Evolutionary conservation across 805 yeast species (phyloP).

Genomic region (Myxozyma udenii): DNA sequence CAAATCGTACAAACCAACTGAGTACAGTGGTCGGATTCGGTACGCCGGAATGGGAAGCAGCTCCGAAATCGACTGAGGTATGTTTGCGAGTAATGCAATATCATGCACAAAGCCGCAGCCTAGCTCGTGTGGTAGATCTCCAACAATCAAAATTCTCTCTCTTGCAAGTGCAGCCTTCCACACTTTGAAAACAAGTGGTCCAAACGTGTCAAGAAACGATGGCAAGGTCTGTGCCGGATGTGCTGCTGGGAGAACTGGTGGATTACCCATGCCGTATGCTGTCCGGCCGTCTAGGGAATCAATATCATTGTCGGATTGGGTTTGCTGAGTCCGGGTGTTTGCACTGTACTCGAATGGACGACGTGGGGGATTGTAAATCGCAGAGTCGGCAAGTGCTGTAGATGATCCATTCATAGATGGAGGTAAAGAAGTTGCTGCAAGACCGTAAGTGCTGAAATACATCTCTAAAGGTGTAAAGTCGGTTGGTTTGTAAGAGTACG

Average conservation of each 20-base stretch:
- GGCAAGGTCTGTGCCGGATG: conserved; percentile 43
- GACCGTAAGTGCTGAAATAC: conserved; percentile 16
- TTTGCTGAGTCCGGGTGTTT: neutral
- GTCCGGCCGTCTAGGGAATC: conserved; percentile 37
- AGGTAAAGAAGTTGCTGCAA: conserved; percentile 37
- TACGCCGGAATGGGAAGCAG: conserved; percentile 35
- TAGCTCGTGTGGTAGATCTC: conserved; percentile 38
- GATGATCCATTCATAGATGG: conserved; percentile 42
- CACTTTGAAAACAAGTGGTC: conserved; percentile 62
- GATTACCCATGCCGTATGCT: conserved; percentile 37
- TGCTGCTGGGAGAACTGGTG: conserved; percentile 18
- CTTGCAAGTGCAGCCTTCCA: conserved; percentile 64
- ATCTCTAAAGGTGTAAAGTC: conserved; percentile 17
- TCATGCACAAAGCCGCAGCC: conserved; percentile 55
- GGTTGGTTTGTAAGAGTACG: conserved; percentile 10
- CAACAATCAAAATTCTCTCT: conserved; percentile 49
- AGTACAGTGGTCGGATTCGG: conserved; percentile 23
- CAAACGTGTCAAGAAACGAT: conserved; percentile 49
- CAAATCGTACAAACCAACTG: conserved; percentile 23
- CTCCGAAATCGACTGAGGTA: conserved; percentile 55
- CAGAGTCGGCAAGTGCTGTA: conserved; percentile 45
- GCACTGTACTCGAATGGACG: conserved; percentile 18
- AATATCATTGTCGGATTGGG: conserved; percentile 15
- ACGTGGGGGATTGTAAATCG: conserved; percentile 23
- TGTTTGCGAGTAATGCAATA: conserved; percentile 56